phyloP scores from a whole-genome alignment of 352 stramenopile genomes.

The Globisporangium camurandrum region DNA sequence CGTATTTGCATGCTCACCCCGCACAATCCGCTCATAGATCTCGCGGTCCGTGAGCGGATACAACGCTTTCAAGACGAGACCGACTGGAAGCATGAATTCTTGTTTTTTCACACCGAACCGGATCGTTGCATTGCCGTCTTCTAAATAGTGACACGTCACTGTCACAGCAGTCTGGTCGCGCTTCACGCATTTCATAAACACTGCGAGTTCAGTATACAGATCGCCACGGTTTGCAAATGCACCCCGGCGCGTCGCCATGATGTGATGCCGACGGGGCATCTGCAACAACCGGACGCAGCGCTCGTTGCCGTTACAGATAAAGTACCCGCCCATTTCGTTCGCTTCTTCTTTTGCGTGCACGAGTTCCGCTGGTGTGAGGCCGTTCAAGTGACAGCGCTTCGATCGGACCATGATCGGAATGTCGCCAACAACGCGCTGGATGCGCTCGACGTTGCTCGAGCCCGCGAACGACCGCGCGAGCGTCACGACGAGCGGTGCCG shows the following conservation, averaged over 20 bases:
- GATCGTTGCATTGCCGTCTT: slow-evolving; percentile 94
- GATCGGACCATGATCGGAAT: slow-evolving; percentile 98
- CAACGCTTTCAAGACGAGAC: slow-evolving; percentile 96
- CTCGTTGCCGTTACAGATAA: slow-evolving; percentile 99
- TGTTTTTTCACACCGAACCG: slow-evolving; percentile 97
- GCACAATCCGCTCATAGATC: slow-evolving; percentile 96
- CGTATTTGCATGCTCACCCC: slow-evolving; percentile 94
- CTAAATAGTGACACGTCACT: slow-evolving; percentile 98
- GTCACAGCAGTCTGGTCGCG: slow-evolving; percentile 95
- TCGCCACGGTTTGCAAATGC: slow-evolving; percentile 96
- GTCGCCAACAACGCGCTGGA: slow-evolving; percentile 88
- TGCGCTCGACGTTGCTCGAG: slow-evolving; percentile 77
- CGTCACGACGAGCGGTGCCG: slow-evolving; percentile 90
- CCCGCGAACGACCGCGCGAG: slow-evolving; percentile 77
- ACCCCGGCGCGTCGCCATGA: slow-evolving; percentile 93
- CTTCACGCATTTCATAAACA: slow-evolving; percentile 95
- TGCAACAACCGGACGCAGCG: slow-evolving; percentile 97
- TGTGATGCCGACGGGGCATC: slow-evolving; percentile 84
- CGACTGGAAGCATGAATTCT: slow-evolving; percentile 97
- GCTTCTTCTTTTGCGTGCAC: slow-evolving; percentile 88
- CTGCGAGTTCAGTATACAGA: slow-evolving; percentile 95
- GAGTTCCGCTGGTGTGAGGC: slow-evolving; percentile 80
- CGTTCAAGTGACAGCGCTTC: slow-evolving; percentile 93
- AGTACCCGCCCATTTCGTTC: slow-evolving; percentile 98
- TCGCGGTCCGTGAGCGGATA: slow-evolving; percentile 89